Base-by-base conservation (phyloP, 305 asterid species). In the Solanum aculeatissimum region DNA sequence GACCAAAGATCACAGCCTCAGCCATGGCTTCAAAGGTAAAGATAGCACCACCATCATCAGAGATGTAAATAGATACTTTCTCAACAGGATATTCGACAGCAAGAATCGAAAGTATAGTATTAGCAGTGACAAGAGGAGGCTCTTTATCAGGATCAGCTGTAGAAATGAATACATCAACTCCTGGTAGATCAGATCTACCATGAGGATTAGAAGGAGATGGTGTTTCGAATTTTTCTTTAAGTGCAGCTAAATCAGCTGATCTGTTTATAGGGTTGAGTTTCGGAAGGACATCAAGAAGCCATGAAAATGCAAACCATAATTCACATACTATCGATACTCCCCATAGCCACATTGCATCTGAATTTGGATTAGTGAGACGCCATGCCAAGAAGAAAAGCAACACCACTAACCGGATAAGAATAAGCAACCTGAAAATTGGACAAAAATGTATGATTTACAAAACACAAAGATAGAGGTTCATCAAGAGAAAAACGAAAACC, bases 61-160 rank as follows among this genome's bases (percentile, higher is more conserved):
- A 97, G 19, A 97, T 94, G 83, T 95, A 97, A 18, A 95, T 42
- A 2, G 96, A 91, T 43, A 92, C 16, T 89, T 97, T 97, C 87
- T 97, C 99, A 21, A 97, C 89, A 1, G 99, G 99, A 84, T 97
- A 97, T 9, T 97, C 97, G 8, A 91, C 96, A 1, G 95, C 97
- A 54, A 97, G 92, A 49, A 94, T 84, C 7, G 99, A 97, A 16
- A 97, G 89, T 81, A 97, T 95, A 0, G 98, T 97, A 91, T 97
- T 97, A 42, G 90, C 95, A 4, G 99, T 97, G 85, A 94, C 94
- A 8, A 97, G 89, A 45, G 99, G 98, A 81, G 99, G 99, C 58
- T 97, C 99, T 70, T 97, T 97, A 1, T 97, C 98, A 2, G 98
- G 95, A 86, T 97, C 99, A 68, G 98, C 98, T 0, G 99, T 97